Base-by-base conservation (phyloP, 306 rosid genomes). In the Sechiopsis laciniata region DNA sequence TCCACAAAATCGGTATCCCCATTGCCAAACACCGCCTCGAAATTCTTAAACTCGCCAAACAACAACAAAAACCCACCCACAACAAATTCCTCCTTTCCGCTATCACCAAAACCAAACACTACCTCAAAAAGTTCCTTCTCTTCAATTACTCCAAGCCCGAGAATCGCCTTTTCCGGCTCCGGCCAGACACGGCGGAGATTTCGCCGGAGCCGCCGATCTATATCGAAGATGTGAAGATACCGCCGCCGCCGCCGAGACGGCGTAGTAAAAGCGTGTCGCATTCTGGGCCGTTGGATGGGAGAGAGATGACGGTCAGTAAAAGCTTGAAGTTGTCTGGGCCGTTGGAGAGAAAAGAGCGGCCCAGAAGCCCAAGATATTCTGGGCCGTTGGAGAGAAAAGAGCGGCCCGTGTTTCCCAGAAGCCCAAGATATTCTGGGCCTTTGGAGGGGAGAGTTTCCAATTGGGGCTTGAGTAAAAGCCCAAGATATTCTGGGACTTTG, bases 1-100 rank as follows among this genome's bases (percentile, higher is more conserved):
- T 94, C 2, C 97, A 86, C 59, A 94, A 91, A 83, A 89, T 91
- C 89, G 99, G 99, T 9, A 73, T 95, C 73, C 78, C 90, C 1
- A 82, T 91, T 32, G 97, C 97, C 81, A 95, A 91, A 75, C 97
- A 95, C 84, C 77, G 99, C 70, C 87, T 95, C 3, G 92, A 95
- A 50, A 89, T 95, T 55, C 92, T 95, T 67, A 91, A 95, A 87
- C 87, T 91, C 2, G 95, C 92, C 14, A 86, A 74, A 76, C 86
- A 75, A 76, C 83, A 35, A 15, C 78, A 56, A 42, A 46, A 32
- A 74, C 51, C 24, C 46, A 69, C 7, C 72, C 85, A 1, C 2
- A 63, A 22, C 7, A 81, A 79, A 12, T 51, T 80, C 0, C 83
- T 84, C 67, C 66, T 85, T 20, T 67, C 74, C 64, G 88, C 88